phyloP scores from a whole-genome alignment of 495 filamentous ascomycete genomes.

The Xylaria grammica region DNA sequence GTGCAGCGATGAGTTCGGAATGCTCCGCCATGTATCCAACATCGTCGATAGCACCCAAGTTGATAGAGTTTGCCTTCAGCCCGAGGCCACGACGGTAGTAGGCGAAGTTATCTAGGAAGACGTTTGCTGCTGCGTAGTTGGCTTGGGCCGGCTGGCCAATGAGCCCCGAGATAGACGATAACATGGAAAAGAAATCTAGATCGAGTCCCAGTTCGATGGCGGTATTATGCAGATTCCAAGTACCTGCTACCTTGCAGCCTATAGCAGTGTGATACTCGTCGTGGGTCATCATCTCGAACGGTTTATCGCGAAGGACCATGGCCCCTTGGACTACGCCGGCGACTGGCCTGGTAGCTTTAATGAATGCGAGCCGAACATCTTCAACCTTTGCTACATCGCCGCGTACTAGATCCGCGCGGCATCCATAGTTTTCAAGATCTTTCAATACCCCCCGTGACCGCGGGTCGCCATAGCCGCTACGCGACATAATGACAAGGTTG shows the following conservation, averaged over 20 bases:
- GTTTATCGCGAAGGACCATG: too few relatives aligned
- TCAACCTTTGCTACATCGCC: too few relatives aligned
- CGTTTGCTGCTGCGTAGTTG: conserved; percentile 66
- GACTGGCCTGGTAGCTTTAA: conserved; percentile 47
- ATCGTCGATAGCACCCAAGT: not conserved
- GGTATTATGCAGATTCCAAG: conserved; percentile 59
- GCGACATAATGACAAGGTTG: conserved; percentile 58
- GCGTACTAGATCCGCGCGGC: too few relatives aligned
- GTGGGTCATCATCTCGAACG: not conserved
- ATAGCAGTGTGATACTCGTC: conserved; percentile 50
- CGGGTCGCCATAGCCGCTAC: too few relatives aligned
- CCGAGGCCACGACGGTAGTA: conserved; percentile 38
- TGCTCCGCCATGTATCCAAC: not conserved
- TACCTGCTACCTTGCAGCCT: conserved; percentile 55
- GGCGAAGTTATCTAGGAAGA: conserved; percentile 59
- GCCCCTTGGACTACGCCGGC: not conserved
- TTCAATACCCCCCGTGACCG: too few relatives aligned
- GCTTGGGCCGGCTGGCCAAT: conserved; percentile 63
- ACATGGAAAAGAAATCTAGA: conserved; percentile 68
- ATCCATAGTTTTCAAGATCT: too few relatives aligned
- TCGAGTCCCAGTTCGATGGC: conserved; percentile 40
- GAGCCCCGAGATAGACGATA: conserved; percentile 62
- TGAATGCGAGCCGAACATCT: conserved; percentile 21
- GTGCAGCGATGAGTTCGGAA: not conserved
- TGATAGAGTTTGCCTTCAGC: not conserved